Conservation (phyloP, 2,329 filamentous ascomycete species). For the Zelopaecilomyces penicillatus region DNA sequence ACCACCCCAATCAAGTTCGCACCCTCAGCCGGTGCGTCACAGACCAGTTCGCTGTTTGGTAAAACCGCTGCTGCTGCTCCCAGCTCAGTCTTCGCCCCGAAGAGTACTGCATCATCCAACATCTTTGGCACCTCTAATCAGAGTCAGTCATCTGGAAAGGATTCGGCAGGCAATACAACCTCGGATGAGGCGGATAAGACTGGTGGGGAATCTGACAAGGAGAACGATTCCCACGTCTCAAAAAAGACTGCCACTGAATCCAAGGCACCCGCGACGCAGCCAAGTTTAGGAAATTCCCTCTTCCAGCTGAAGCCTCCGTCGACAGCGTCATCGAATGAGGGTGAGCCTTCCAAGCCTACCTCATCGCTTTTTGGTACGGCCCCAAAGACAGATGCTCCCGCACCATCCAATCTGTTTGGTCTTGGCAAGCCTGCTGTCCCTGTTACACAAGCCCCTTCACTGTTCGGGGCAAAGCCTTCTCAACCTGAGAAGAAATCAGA, state of each 20-base stretch:
- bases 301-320: slow-evolving; percentile 25
- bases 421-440: slow-evolving; percentile 6
- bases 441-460: slow-evolving; percentile 22
- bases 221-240: slow-evolving; percentile 30
- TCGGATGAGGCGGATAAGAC: slow-evolving; percentile 23
- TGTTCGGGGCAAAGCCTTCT: slow-evolving; percentile 27
- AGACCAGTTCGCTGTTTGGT: slow-evolving; percentile 25
- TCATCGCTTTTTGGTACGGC: slow-evolving; percentile 16
- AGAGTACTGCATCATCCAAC: slow-evolving; percentile 25
- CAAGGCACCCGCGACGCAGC: slow-evolving; percentile 22
- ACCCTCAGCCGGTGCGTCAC: slow-evolving; percentile 21
- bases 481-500: slow-evolving; percentile 21
- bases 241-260: slow-evolving; percentile 22
- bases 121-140: slow-evolving; percentile 29
- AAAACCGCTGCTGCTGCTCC: slow-evolving; percentile 18
- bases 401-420: slow-evolving; percentile 31
- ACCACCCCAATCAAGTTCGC: slow-evolving; percentile 49
- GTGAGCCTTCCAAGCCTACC: slow-evolving; percentile 18
- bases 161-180: slow-evolving; percentile 14
- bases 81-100: slow-evolving; percentile 28
- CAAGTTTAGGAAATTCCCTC: slow-evolving; percentile 20
- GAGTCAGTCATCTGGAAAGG: slow-evolving; percentile 20
- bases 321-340: slow-evolving; percentile 18
- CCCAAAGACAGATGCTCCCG: slow-evolving; percentile 18
- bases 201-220: slow-evolving; percentile 36